These are phyloP conservation scores for Flaveria trinervia DNA, from an alignment of 129 eudicot species.

Conservation along the genomic window DNA sequence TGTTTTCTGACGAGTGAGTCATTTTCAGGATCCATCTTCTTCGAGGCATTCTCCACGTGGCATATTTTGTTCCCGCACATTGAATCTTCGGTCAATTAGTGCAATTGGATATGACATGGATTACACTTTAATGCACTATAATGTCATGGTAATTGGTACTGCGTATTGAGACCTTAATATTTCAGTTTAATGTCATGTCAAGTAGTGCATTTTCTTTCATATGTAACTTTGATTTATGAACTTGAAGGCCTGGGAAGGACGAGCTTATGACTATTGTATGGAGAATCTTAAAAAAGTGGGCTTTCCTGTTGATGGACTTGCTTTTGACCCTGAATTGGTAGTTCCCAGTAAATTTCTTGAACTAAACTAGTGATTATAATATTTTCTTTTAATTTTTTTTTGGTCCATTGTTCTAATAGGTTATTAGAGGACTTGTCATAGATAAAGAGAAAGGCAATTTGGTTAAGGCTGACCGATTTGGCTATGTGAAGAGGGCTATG, in stretches of 20 bases:
- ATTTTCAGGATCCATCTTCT: constrained; percentile 74
- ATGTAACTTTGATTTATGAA: constrained; percentile 14
- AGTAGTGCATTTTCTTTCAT: constrained; percentile 2
- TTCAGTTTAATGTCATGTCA: background rate
- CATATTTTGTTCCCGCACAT: constrained; percentile 86
- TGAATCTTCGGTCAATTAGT: constrained; percentile 87
- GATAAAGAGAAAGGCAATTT: constrained; percentile 97
- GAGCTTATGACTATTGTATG: constrained; percentile 95
- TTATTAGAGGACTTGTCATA: constrained; percentile 93
- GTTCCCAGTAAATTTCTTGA: constrained; percentile 10
- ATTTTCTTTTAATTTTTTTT: background rate
- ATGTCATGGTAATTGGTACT: constrained; percentile 66
- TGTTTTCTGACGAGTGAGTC: constrained; percentile 18
- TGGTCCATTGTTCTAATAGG: constrained; percentile 46
- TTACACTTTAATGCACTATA: constrained; percentile 94
- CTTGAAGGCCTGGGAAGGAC: constrained; percentile 98
- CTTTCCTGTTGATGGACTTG: constrained; percentile 96
- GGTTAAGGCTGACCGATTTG: constrained; percentile 97
- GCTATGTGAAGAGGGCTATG: constrained; percentile 97
- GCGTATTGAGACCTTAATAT: background rate
- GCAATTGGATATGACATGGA: constrained; percentile 99
- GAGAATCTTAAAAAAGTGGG: constrained; percentile 78
- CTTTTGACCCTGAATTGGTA: constrained; percentile 96
- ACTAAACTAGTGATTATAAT: constrained; percentile 15
- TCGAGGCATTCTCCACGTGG: constrained; percentile 82